phyloP scores from a whole-genome alignment of 1,284 basidiomycete genomes.

The Mycosarcoma maydis region DNA sequence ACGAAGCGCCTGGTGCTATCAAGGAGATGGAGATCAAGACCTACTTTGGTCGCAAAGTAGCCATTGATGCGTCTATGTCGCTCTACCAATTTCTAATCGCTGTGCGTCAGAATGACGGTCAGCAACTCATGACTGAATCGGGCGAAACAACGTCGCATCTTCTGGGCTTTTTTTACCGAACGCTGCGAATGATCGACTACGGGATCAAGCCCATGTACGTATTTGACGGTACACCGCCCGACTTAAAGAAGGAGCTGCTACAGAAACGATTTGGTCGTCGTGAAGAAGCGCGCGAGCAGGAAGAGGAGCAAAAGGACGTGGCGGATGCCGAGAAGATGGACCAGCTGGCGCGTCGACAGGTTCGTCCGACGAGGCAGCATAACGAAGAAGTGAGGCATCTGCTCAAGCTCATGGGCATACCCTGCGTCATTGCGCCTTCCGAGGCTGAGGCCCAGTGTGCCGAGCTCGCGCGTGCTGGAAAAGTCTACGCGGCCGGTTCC shows the following conservation, averaged over 20 bases:
- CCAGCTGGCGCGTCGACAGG: slow-evolving; percentile 86
- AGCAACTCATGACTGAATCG: slow-evolving; percentile 93
- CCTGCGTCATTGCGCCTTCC: slow-evolving; percentile 84
- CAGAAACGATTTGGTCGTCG: slow-evolving; percentile 89
- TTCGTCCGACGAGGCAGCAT: slow-evolving; percentile 93
- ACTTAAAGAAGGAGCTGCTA: slow-evolving; percentile 95
- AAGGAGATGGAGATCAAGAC: slow-evolving; percentile 95
- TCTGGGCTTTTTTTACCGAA: slow-evolving; percentile 96
- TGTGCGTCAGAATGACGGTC: slow-evolving; percentile 93
- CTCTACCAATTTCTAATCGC: slow-evolving; percentile 91
- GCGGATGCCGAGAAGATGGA: slow-evolving; percentile 84
- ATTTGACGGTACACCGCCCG: slow-evolving; percentile 97
- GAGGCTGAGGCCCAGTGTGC: slow-evolving; percentile 99
- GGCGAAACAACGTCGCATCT: slow-evolving; percentile 92
- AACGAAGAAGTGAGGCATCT: slow-evolving; percentile 93
- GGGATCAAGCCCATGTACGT: slow-evolving; percentile 98
- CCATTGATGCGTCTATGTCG: slow-evolving; percentile 81
- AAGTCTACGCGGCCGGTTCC: slow-evolving; percentile 95
- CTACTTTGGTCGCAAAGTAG: slow-evolving; percentile 85
- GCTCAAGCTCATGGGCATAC: slow-evolving; percentile 94
- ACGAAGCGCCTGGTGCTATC: slow-evolving; percentile 88
- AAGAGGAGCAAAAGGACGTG: slow-evolving; percentile 94
- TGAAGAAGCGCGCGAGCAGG: slow-evolving; percentile 91
- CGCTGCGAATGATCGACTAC: slow-evolving; percentile 89
- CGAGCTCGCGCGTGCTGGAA: slow-evolving; percentile 91